Conservation (phyloP, 2,329 filamentous ascomycete species). For the Sporothrix mexicana region DNA sequence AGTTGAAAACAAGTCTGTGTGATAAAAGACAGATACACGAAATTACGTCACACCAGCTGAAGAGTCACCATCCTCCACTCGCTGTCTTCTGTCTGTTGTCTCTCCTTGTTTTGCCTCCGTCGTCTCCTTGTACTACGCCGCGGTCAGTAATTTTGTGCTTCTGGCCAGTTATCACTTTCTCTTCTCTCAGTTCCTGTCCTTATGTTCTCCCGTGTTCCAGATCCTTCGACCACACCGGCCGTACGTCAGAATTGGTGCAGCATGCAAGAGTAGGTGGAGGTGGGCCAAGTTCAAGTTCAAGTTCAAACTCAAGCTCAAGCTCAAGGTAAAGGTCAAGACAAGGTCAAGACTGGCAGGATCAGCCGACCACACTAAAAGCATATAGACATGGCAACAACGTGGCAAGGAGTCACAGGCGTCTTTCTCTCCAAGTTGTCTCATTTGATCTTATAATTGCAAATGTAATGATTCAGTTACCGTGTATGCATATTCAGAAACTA, state of each 20-base stretch:
- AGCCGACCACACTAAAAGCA: neutral
- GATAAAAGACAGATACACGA: neutral
- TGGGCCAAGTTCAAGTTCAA: neutral
- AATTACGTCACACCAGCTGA: slow-evolving; percentile 15
- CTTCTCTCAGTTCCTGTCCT: neutral
- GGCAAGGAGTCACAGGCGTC: neutral
- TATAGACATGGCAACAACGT: neutral
- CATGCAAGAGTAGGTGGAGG: neutral
- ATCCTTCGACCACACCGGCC: slow-evolving; percentile 2
- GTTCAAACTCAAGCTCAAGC: neutral
- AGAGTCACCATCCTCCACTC: neutral
- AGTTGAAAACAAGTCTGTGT: neutral
- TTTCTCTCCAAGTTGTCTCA: neutral
- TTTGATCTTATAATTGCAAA: neutral
- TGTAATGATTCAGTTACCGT: too few relatives aligned
- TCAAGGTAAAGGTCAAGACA: neutral
- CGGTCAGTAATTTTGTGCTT: neutral
- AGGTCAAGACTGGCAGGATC: neutral
- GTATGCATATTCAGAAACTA: neutral
- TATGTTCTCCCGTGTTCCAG: neutral
- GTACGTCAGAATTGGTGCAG: slow-evolving; percentile 7
- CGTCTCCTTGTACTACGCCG: neutral
- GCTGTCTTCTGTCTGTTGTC: neutral
- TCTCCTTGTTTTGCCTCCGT: neutral
- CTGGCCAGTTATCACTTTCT: neutral